Evolutionary conservation across 208 protist species (phyloP).

Genomic region (Crithidia thermophila): DNA sequence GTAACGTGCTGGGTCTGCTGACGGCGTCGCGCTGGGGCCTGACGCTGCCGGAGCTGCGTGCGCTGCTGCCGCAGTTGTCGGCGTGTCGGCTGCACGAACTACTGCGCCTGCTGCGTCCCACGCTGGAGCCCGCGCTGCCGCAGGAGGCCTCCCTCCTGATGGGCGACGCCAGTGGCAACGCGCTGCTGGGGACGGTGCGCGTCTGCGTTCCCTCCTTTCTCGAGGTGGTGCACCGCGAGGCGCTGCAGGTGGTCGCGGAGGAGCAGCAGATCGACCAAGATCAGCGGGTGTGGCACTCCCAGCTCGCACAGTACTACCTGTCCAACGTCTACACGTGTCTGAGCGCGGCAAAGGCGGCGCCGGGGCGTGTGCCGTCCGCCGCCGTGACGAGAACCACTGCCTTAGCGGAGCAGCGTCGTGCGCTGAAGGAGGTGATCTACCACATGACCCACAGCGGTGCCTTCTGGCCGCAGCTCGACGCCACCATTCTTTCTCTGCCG

Average conservation of each 20-base stretch:
- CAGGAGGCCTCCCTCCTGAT: conserved; percentile 20
- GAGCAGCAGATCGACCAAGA: conserved; percentile 44
- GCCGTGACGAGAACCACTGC: too few species aligned
- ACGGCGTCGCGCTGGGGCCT: conserved; percentile 67
- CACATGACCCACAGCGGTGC: conserved; percentile 39
- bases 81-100: conserved; percentile 64
- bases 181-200: conserved; percentile 39
- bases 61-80: conserved; percentile 45
- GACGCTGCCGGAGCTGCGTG: conserved; percentile 58
- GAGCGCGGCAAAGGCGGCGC: background rate
- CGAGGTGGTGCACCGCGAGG: conserved; percentile 29
- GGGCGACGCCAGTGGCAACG: conserved; percentile 37
- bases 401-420: conserved; percentile 49
- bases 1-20: conserved; percentile 57
- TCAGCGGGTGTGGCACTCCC: conserved; percentile 58
- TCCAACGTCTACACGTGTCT: conserved; percentile 38
- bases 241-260: conserved; percentile 12
- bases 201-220: conserved; percentile 52
- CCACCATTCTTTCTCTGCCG: conserved; percentile 55
- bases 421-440: conserved; percentile 75
- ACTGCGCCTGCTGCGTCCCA: conserved; percentile 71
- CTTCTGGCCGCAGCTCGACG: conserved; percentile 56
- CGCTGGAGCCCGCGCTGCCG: conserved; percentile 33
- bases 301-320: conserved; percentile 57
- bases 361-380: too few species aligned